Conservation (phyloP, 1,139 yeast species). For the Kazachstania sp. region DNA sequence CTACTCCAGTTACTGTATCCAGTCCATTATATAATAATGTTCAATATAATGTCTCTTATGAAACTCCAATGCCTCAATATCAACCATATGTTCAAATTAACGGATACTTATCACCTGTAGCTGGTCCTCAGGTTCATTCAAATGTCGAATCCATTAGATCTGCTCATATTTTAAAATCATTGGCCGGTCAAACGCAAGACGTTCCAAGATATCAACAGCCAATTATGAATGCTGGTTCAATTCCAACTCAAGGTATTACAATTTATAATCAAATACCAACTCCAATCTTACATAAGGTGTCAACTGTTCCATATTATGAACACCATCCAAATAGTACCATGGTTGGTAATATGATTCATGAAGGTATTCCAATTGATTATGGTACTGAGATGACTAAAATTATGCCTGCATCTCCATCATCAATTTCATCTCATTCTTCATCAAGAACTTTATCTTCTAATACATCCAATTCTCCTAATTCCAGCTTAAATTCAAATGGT, state of each 20-base stretch:
- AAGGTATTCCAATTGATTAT: background rate
- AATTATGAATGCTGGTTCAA: background rate
- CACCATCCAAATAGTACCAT: background rate
- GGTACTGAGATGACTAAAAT: background rate
- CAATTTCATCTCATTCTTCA: background rate
- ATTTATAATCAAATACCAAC: conserved; percentile 1
- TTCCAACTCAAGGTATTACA: background rate
- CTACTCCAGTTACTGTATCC: background rate
- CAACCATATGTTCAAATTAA: background rate
- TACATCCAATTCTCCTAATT: background rate
- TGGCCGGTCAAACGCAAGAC: background rate
- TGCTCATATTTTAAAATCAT: background rate
- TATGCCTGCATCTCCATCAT: conserved; percentile 1
- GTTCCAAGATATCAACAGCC: conserved; percentile 3
- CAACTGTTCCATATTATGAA: background rate
- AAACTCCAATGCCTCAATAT: conserved; percentile 1
- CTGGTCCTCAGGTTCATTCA: background rate
- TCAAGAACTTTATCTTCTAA: background rate
- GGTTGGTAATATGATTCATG: background rate
- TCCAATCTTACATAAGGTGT: background rate
- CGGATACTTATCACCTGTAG: background rate
- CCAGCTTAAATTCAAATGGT: background rate
- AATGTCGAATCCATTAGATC: conserved; percentile 2
- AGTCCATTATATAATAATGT: background rate
- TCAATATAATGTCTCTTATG: background rate